Base-by-base conservation (phyloP, 192 early-diverging fungal species). In the Haplosporangium gracile region DNA sequence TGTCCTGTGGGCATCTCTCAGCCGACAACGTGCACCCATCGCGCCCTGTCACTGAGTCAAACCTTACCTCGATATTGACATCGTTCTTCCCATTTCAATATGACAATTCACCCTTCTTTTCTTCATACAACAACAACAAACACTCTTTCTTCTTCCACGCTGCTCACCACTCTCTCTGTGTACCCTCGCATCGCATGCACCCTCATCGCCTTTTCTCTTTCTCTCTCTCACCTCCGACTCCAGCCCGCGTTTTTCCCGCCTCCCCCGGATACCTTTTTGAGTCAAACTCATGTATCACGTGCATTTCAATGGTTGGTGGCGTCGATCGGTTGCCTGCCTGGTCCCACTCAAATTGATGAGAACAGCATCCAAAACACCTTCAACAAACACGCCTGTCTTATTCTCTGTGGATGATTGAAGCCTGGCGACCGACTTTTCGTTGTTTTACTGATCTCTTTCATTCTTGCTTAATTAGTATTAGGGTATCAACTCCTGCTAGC, bases 11-110 rank as follows among this genome's bases (percentile, higher is more conserved):
- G 55, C 55, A n/a, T 10, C 24, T 57, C n/a, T 9, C 55, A 26
- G 55, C 5, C n/a, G 26, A 57, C 55, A 57, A 57, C 55, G 55
- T 57, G 55, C 55, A 26, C 55, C n/a, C 55, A 57, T 57, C 55
- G 55, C 24, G 55, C n/a, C 55, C n/a, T 57, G 55, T 57, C 55
- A 57, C 55, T 57, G 55, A 57, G n/a, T n/a, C 49, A 57, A 57
- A 57, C 55, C 10, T 57, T 26, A 57, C 55, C 7, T 10, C 9
- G 43, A 15, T 51, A 11, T 22, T 51, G 16, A 51, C 49, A 20
- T 51, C 49, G 49, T 51, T 24, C 22, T 24, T 55, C 55, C 55
- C 55, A 26, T 57, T n/a, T 57, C 18, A 55, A 10, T 15, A 10
- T 45, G 43, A 45, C 5, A 51, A 5, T 16, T 18, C 16, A 51